A percentile compares a stretch with the other conserved stretches of the same genome.
These are phyloP conservation scores for Sporisorium scitamineum DNA, from an alignment of 1,284 basidiomycete species.

Conservation along the genomic window DNA sequence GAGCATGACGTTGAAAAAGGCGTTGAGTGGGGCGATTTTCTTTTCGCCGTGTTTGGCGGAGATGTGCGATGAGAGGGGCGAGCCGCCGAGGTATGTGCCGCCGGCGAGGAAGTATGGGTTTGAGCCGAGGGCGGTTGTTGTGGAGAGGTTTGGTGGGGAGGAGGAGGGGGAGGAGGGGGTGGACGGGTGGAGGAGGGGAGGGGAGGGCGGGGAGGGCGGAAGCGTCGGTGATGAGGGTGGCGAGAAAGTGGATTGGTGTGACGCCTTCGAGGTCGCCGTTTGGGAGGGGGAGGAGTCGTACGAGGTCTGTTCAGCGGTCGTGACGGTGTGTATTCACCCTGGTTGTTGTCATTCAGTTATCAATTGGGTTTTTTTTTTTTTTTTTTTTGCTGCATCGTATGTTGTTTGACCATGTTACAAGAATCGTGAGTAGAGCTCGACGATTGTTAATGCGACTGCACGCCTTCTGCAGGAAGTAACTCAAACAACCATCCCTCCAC, in stretches of 20 bases:
- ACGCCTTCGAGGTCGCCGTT: slow-evolving; percentile 7
- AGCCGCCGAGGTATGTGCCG: slow-evolving; percentile 42
- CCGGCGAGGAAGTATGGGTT: slow-evolving; percentile 51
- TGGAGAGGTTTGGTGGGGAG: slow-evolving; percentile 8
- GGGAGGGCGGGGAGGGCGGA: slow-evolving; percentile 5
- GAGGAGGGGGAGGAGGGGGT: not conserved
- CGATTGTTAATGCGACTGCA: no score
- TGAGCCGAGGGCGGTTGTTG: slow-evolving; percentile 24
- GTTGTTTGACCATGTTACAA: no score
- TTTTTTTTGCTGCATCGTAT: no score
- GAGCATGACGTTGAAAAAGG: slow-evolving; percentile 28
- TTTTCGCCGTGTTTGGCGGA: slow-evolving; percentile 58
- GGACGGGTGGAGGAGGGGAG: slow-evolving; percentile 8
- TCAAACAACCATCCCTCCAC: slow-evolving; percentile 19
- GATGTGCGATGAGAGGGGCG: slow-evolving; percentile 37
- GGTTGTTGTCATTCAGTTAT: not conserved
- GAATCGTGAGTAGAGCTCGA: no score
- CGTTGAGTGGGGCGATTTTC: slow-evolving; percentile 42
- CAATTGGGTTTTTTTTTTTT: no score
- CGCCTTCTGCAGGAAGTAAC: no score
- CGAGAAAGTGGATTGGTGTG: slow-evolving; percentile 17
- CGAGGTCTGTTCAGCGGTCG: slow-evolving; percentile 1
- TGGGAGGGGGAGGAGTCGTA: slow-evolving; percentile 14
- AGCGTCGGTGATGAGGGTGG: slow-evolving; percentile 12
- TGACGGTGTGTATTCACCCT: no score